phyloP scores from a whole-genome alignment of 768 basidiomycete genomes.

The Gyrodon lividus region DNA sequence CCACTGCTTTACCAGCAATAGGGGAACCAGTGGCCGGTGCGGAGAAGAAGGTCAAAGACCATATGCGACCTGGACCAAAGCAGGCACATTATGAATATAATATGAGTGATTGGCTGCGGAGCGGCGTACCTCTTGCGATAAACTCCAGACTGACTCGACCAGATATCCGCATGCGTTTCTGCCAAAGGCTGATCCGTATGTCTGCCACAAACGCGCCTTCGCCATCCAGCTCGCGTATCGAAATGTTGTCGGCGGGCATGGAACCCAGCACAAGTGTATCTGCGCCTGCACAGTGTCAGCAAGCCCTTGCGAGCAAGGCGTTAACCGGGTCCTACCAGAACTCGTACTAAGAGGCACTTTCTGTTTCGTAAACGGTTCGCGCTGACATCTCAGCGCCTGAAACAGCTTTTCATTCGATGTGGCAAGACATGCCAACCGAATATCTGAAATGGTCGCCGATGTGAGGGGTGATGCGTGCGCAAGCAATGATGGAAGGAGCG shows the following conservation, averaged over 20 bases:
- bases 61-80: constrained; percentile 23
- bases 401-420: constrained; percentile 26
- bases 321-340: constrained; percentile 5
- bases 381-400: constrained; percentile 20
- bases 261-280: constrained; percentile 46
- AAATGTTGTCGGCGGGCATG: constrained; percentile 54
- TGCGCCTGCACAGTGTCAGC: constrained; percentile 31
- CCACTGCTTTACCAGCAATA: constrained; percentile 1
- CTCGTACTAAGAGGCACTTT: constrained; percentile 12
- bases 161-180: constrained; percentile 68
- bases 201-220: constrained; percentile 54
- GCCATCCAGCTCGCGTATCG: constrained; percentile 48
- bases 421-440: constrained; percentile 61
- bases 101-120: not conserved
- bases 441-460: constrained; percentile 50
- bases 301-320: no score
- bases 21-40: constrained; percentile 1
- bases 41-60: constrained; percentile 26
- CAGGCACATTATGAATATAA: not conserved
- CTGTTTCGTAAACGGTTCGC: constrained; percentile 8
- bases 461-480: constrained; percentile 48
- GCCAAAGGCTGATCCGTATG: constrained; percentile 51
- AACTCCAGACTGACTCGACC: constrained; percentile 59
- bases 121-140: constrained; percentile 49
- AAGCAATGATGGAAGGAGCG: constrained; percentile 50